Evolutionary conservation across 495 filamentous ascomycete species (phyloP).

Genomic region (Aspergillus indologenus): DNA sequence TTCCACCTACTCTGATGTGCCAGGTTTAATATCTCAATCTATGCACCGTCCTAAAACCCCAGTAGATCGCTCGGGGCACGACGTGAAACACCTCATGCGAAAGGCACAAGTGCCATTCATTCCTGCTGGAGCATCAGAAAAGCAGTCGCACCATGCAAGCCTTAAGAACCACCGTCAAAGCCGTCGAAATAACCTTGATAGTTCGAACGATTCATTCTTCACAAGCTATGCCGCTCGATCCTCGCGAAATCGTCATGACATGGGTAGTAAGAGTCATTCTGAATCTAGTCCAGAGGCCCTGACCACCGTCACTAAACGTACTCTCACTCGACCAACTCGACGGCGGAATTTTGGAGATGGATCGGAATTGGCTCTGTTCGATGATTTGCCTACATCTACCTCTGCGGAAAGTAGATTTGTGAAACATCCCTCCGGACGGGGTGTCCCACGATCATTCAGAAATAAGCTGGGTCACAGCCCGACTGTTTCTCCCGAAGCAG

Average conservation of each 20-base stretch:
- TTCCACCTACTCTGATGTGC: constrained; percentile 37
- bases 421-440: constrained; percentile 71
- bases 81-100: constrained; percentile 53
- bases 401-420: constrained; percentile 77
- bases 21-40: constrained; percentile 39
- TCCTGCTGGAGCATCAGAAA: constrained; percentile 68
- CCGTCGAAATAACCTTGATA: constrained; percentile 71
- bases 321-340: constrained; percentile 69
- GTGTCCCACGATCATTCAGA: constrained; percentile 62
- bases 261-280: constrained; percentile 38
- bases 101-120: constrained; percentile 72
- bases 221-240: constrained; percentile 49
- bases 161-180: constrained; percentile 66
- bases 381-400: constrained; percentile 88
- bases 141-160: constrained; percentile 75
- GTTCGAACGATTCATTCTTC: constrained; percentile 50
- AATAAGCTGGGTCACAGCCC: constrained; percentile 59
- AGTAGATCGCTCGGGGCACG: constrained; percentile 56
- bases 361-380: constrained; percentile 85
- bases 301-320: constrained; percentile 53
- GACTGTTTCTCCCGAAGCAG: constrained; percentile 31
- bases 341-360: constrained; percentile 86
- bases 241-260: constrained; percentile 46
- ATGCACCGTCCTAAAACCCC: constrained; percentile 67
- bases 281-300: constrained; percentile 46